Conservation (phyloP, 176 grass and related monocot species). For the Triticum timopheevii region DNA sequence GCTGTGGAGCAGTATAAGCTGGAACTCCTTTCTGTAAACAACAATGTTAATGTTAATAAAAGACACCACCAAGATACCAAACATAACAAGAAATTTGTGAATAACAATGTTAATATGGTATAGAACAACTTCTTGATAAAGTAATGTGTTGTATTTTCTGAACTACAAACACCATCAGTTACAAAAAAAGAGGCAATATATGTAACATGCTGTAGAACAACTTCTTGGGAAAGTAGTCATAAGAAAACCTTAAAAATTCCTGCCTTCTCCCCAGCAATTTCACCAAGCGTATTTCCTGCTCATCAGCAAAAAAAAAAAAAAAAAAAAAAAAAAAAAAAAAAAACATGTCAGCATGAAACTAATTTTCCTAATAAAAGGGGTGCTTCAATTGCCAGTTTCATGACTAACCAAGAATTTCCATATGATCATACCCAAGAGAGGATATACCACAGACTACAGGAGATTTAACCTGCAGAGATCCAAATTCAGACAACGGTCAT, state of each 20-base stretch:
- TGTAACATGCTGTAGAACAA: background rate
- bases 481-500: slow-evolving; percentile 31
- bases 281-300: slow-evolving; percentile 82
- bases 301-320: background rate
- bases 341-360: slow-evolving; percentile 15
- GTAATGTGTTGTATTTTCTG: background rate
- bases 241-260: slow-evolving; percentile 88
- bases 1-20: slow-evolving; percentile 77
- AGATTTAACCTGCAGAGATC: slow-evolving; percentile 66
- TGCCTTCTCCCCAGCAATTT: slow-evolving; percentile 97
- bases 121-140: too few species aligned
- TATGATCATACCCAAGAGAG: slow-evolving; percentile 94
- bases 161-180: background rate
- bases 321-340: slow-evolving; percentile 34
- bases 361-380: background rate
- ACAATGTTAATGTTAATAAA: background rate
- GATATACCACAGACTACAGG: slow-evolving; percentile 86
- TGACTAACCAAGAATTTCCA: slow-evolving; percentile 98
- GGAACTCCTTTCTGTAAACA: slow-evolving; percentile 64
- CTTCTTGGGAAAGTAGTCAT: background rate
- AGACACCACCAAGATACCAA: background rate
- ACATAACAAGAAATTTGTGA: background rate
- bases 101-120: background rate
- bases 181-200: background rate
- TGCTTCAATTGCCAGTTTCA: background rate